Percentiles rank a stretch among this genome's conserved stretches.
phyloP scores from a whole-genome alignment of 441 rosid species.

The Metrosideros polymorpha region DNA sequence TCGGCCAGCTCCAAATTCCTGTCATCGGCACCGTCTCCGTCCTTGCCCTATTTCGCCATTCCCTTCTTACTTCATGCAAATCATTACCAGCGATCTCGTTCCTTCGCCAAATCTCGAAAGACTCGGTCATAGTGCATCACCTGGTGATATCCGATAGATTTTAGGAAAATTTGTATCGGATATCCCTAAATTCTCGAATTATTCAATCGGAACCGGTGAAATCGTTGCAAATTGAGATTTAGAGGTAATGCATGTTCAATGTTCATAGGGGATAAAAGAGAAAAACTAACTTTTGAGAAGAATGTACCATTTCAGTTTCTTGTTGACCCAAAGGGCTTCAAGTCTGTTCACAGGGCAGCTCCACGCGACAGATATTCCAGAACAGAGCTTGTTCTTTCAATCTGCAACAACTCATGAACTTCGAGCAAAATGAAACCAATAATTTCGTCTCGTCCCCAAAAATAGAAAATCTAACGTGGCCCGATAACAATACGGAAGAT shows the following conservation, averaged over 20 bases:
- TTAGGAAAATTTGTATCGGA: too few relatives aligned
- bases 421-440: background rate
- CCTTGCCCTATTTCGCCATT: too few relatives aligned
- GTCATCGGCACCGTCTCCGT: background rate
- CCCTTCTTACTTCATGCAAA: too few relatives aligned
- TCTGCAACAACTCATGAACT: background rate
- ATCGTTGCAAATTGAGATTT: too few relatives aligned
- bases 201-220: background rate
- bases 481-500: fast-evolving
- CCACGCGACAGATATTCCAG: background rate
- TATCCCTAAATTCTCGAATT: too few relatives aligned
- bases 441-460: background rate
- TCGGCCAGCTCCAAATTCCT: background rate
- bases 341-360: background rate
- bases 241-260: background rate
- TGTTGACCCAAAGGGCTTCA: background rate
- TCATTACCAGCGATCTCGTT: too few relatives aligned
- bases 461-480: fast-evolving
- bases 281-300: background rate
- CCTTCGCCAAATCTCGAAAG: too few relatives aligned
- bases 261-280: background rate
- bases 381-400: background rate
- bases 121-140: too few relatives aligned
- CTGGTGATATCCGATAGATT: too few relatives aligned
- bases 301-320: too few relatives aligned